Evolutionary conservation across 2,329 filamentous ascomycete species (phyloP).

Genomic region (Pyrenophora teres): DNA sequence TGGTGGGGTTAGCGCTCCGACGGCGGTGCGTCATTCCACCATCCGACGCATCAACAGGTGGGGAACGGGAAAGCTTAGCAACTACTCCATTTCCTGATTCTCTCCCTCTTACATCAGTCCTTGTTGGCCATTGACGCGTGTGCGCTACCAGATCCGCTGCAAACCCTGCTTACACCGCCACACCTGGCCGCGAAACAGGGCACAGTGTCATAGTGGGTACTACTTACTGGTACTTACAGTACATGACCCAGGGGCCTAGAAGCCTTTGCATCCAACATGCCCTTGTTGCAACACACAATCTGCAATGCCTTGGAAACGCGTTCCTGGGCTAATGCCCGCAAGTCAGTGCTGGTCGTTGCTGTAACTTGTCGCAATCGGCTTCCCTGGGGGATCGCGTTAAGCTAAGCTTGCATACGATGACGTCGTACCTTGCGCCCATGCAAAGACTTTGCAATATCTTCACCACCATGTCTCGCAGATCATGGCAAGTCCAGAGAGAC

Average conservation of each 20-base stretch:
- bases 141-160: background rate
- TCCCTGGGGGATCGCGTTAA: background rate
- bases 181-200: slow-evolving; percentile 25
- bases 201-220: slow-evolving; percentile 3
- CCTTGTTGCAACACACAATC: background rate
- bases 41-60: slow-evolving; percentile 22
- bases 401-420: slow-evolving; percentile 1
- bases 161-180: slow-evolving; percentile 16
- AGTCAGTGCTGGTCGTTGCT: background rate
- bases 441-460: background rate
- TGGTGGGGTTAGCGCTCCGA: slow-evolving; percentile 24
- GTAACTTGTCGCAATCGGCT: too few species aligned
- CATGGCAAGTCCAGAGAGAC: background rate
- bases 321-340: slow-evolving; percentile 14
- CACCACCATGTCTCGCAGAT: background rate
- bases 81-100: slow-evolving; percentile 30
- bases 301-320: slow-evolving; percentile 9
- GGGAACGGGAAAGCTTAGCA: slow-evolving; percentile 33
- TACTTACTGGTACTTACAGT: too few species aligned
- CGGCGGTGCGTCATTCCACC: slow-evolving; percentile 34
- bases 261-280: slow-evolving; percentile 10
- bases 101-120: slow-evolving; percentile 7
- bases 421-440: slow-evolving; percentile 9
- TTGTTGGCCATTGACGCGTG: slow-evolving; percentile 9
- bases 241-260: slow-evolving; percentile 21